These are phyloP conservation scores for Suillus discolor DNA, from an alignment of 768 basidiomycete genomes.

Conservation along the genomic window DNA sequence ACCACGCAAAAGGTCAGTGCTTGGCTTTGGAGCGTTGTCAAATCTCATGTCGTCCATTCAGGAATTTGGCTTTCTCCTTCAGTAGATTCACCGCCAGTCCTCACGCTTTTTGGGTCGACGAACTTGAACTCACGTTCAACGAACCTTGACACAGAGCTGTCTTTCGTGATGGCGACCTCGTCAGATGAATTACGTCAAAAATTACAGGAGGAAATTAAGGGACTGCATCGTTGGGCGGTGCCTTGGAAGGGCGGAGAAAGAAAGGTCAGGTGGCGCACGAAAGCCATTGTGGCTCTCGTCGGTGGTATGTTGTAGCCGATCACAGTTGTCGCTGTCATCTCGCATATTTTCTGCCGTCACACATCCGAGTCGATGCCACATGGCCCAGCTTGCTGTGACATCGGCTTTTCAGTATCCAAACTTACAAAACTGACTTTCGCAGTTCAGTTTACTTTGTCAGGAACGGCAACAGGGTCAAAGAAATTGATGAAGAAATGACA, in stretches of 20 bases:
- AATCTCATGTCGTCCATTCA: conserved; percentile 30
- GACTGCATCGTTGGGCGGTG: conserved; percentile 49
- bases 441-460: background rate
- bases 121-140: conserved; percentile 93
- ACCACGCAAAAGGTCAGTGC: conserved; percentile 91
- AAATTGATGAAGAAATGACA: background rate
- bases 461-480: background rate
- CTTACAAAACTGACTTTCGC: background rate
- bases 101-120: conserved; percentile 92
- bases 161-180: conserved; percentile 79
- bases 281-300: conserved; percentile 60
- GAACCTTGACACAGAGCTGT: conserved; percentile 89
- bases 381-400: background rate
- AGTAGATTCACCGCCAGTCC: conserved; percentile 49
- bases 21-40: background rate
- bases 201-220: conserved; percentile 56
- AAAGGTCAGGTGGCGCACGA: conserved; percentile 64
- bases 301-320: conserved; percentile 64
- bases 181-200: conserved; percentile 50
- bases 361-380: background rate
- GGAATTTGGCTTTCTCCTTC: conserved; percentile 84
- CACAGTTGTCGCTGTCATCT: background rate
- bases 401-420: background rate
- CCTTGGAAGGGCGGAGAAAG: conserved; percentile 65
- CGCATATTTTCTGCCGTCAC: no score